These are phyloP conservation scores for Maudiozyma bulderi DNA, from an alignment of 805 yeast species.

Conservation along the genomic window DNA sequence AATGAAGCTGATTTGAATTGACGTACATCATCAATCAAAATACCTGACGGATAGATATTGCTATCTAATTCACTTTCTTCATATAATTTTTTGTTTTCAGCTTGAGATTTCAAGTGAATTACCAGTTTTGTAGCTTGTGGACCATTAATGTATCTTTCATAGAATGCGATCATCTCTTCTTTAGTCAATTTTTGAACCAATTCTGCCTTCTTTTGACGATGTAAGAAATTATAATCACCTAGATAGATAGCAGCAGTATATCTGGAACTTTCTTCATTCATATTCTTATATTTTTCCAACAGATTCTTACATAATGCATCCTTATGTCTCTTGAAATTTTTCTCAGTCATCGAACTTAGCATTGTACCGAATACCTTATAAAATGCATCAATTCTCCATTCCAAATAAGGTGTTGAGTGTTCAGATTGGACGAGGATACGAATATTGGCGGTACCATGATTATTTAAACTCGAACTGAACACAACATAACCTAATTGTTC, in stretches of 20 bases:
- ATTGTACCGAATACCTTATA: slow-evolving; percentile 38
- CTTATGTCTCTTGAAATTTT: slow-evolving; percentile 60
- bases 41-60: slow-evolving; percentile 41
- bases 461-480: slow-evolving; percentile 59
- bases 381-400: slow-evolving; percentile 65
- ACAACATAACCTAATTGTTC: slow-evolving; percentile 96
- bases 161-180: slow-evolving; percentile 49
- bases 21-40: slow-evolving; percentile 35
- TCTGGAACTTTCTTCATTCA: slow-evolving; percentile 62
- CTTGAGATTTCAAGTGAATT: slow-evolving; percentile 52
- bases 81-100: slow-evolving; percentile 11
- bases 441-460: slow-evolving; percentile 51
- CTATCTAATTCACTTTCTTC: slow-evolving; percentile 18
- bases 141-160: slow-evolving; percentile 34
- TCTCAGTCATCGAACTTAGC: slow-evolving; percentile 44
- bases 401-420: slow-evolving; percentile 61
- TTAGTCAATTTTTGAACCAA: slow-evolving; percentile 45
- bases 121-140: slow-evolving; percentile 36
- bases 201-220: slow-evolving; percentile 47
- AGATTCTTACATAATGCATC: slow-evolving; percentile 58
- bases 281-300: slow-evolving; percentile 62
- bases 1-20: slow-evolving; percentile 46
- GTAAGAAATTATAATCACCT: slow-evolving; percentile 71
- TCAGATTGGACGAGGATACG: slow-evolving; percentile 80
- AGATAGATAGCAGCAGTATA: slow-evolving; percentile 59